phyloP scores from a whole-genome alignment of 257 asterid species.

The Solanum virginianum region DNA sequence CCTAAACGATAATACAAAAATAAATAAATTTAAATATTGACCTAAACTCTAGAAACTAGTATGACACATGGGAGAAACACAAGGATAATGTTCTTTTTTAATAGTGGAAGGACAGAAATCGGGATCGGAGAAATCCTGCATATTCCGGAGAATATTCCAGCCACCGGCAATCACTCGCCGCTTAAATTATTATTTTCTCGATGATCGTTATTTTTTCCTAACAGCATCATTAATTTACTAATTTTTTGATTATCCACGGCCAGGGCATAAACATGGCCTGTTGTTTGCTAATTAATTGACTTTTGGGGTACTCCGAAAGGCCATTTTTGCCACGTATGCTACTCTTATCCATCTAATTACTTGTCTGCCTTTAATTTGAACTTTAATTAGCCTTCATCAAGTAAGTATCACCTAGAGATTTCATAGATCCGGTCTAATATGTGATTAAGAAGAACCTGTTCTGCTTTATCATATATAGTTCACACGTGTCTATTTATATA shows the following conservation, averaged over 20 bases:
- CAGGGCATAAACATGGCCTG: not conserved
- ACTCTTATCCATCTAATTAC: not conserved
- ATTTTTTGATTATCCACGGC: not conserved
- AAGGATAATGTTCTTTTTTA: not conserved
- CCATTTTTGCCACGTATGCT: not conserved
- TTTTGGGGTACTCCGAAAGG: not conserved
- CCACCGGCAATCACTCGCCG: slow-evolving; percentile 20
- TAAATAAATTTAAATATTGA: not conserved
- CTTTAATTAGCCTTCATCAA: not conserved
- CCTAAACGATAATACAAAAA: not conserved
- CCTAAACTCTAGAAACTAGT: not conserved
- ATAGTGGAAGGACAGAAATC: not conserved
- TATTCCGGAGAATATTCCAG: slow-evolving; percentile 7
- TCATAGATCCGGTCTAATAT: not conserved
- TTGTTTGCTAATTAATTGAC: not conserved
- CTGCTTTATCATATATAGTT: not conserved
- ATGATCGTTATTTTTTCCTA: not conserved
- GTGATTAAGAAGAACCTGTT: not conserved
- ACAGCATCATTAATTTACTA: not conserved
- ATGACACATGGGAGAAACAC: not conserved
- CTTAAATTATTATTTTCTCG: not conserved
- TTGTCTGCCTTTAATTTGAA: not conserved
- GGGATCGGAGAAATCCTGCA: not conserved
- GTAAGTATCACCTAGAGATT: not conserved
- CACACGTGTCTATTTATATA: not conserved